phyloP scores from a whole-genome alignment of 768 basidiomycete genomes.

The Russula virescens region DNA sequence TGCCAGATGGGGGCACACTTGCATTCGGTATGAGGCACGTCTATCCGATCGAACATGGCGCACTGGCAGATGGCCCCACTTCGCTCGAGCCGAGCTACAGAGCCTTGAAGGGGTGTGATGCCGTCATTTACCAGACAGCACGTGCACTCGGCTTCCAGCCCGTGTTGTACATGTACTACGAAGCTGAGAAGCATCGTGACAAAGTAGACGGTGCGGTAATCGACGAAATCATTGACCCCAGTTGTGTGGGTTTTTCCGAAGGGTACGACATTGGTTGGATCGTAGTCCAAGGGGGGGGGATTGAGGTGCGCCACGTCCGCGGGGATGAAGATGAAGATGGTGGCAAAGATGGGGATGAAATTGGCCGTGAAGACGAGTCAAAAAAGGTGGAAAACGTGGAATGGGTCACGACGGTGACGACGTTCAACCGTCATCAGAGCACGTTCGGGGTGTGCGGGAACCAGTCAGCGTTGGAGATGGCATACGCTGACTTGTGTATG shows the following conservation, averaged over 20 bases:
- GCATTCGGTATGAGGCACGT: conserved; percentile 37
- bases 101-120: conserved; percentile 16
- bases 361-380: no score
- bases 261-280: no score
- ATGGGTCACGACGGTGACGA: conserved; percentile 7
- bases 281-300: no score
- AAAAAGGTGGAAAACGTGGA: no score
- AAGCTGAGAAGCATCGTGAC: no score
- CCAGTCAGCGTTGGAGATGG: background rate
- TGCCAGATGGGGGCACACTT: conserved; percentile 38
- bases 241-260: no score
- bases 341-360: no score
- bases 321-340: no score
- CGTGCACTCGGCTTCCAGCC: conserved; percentile 3
- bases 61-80: no score
- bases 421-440: background rate
- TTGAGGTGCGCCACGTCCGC: no score
- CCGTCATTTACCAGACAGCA: background rate
- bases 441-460: conserved; percentile 1
- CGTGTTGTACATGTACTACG: conserved; percentile 2
- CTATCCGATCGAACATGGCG: conserved; percentile 31
- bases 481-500: conserved; percentile 8
- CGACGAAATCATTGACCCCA: background rate
- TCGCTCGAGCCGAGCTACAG: background rate
- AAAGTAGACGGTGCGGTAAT: background rate